These are phyloP conservation scores for Amphichorda felina DNA, from an alignment of 2,329 filamentous ascomycete species.

Conservation along the genomic window DNA sequence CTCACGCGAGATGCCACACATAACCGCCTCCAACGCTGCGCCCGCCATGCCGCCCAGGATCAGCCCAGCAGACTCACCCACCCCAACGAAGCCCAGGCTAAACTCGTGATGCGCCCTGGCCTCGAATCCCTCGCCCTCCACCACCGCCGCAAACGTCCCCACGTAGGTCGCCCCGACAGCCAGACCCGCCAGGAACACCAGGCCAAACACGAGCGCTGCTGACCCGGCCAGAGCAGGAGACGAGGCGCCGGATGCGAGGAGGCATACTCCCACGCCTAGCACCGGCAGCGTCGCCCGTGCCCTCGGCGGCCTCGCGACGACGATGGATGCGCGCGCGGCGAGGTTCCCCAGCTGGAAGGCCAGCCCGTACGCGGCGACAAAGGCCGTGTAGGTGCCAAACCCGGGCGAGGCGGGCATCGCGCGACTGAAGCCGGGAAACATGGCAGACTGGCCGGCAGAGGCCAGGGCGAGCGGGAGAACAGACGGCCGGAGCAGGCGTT, in stretches of 20 bases:
- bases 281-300: background rate
- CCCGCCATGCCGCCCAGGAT: slow-evolving; percentile 14
- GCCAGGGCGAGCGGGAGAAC: slow-evolving; percentile 14
- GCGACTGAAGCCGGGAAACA: slow-evolving; percentile 16
- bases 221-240: slow-evolving; percentile 10
- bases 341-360: slow-evolving; percentile 16
- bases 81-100: slow-evolving; percentile 13
- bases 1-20: slow-evolving; percentile 9
- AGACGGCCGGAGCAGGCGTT: slow-evolving; percentile 6
- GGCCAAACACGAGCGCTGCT: slow-evolving; percentile 9
- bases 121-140: slow-evolving; percentile 11
- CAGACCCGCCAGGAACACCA: slow-evolving; percentile 14
- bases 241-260: slow-evolving; percentile 6
- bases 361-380: slow-evolving; percentile 13
- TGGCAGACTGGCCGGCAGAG: slow-evolving; percentile 11
- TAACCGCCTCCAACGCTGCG: slow-evolving; percentile 10
- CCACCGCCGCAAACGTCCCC: slow-evolving; percentile 8
- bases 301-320: slow-evolving; percentile 5
- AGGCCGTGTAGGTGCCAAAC: slow-evolving; percentile 15
- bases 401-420: slow-evolving; percentile 10
- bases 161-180: slow-evolving; percentile 17
- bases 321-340: slow-evolving; percentile 11
- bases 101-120: slow-evolving; percentile 12
- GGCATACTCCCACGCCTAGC: background rate
- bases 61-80: slow-evolving; percentile 15